Conservation (phyloP, 106 monocot genomes). For the Posidonia australis region DNA sequence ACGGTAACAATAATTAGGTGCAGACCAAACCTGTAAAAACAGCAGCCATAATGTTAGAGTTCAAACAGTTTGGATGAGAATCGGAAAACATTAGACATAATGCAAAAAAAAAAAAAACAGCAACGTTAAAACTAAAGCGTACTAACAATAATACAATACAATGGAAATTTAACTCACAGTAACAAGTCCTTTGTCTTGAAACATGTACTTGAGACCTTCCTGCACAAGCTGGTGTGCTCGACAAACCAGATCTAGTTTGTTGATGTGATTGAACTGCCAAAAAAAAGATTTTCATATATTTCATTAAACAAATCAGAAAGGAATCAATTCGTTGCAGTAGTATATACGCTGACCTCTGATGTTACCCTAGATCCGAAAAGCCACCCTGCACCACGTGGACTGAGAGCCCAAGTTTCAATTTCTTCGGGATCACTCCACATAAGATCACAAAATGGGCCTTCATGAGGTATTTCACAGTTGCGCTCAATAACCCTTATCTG, state of each 20-base stretch:
- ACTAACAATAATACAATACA: neutral
- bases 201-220: conserved; percentile 99
- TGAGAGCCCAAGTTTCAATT: conserved; percentile 96
- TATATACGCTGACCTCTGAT: conserved; percentile 42
- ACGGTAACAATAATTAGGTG: conserved; percentile 96
- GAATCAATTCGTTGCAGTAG: neutral
- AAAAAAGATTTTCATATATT: neutral
- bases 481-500: conserved; percentile 90
- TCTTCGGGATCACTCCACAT: conserved; percentile 99
- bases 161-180: conserved; percentile 49
- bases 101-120: neutral
- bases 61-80: neutral
- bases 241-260: conserved; percentile 87
- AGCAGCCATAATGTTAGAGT: neutral
- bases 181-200: conserved; percentile 93
- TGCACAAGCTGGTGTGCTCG: conserved; percentile 98
- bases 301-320: neutral
- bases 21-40: conserved; percentile 75
- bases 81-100: neutral
- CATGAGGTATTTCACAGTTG: conserved; percentile 97
- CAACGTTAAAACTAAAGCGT: neutral
- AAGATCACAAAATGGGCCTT: conserved; percentile 96
- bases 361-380: conserved; percentile 99
- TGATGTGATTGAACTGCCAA: conserved; percentile 90
- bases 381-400: conserved; percentile 97